A percentile compares a stretch with the other conserved stretches of the same genome.
These are phyloP conservation scores for Suhomyces faveliae DNA, from an alignment of 805 yeast species.

Conservation along the genomic window DNA sequence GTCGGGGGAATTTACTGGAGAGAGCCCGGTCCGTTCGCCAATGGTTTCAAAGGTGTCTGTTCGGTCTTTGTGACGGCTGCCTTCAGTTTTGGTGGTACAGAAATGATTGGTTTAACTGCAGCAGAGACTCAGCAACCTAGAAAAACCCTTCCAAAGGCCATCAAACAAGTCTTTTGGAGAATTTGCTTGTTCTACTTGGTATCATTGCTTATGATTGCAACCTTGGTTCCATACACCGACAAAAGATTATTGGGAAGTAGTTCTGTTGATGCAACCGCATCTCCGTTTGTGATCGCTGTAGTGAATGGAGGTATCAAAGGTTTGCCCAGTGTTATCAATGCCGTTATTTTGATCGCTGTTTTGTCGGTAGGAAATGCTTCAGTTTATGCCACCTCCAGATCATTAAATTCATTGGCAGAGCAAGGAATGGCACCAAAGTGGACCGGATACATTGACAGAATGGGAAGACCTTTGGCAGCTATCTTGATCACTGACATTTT, in stretches of 20 bases:
- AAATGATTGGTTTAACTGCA: slow-evolving; percentile 40
- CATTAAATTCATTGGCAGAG: slow-evolving; percentile 59
- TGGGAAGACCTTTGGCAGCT: slow-evolving; percentile 65
- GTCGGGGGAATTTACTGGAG: slow-evolving; percentile 53
- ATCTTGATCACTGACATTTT: slow-evolving; percentile 48
- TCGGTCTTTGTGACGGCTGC: slow-evolving; percentile 41
- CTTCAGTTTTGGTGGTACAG: slow-evolving; percentile 40
- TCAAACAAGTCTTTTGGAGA: slow-evolving; percentile 43
- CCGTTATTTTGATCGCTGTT: slow-evolving; percentile 64
- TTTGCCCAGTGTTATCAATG: slow-evolving; percentile 63
- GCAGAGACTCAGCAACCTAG: slow-evolving; percentile 40
- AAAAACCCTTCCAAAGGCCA: slow-evolving; percentile 36
- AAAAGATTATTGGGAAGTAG: slow-evolving; percentile 40
- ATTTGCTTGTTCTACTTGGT: slow-evolving; percentile 37
- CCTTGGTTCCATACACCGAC: slow-evolving; percentile 21
- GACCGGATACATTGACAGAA: slow-evolving; percentile 59
- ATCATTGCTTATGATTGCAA: slow-evolving; percentile 21
- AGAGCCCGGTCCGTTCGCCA: slow-evolving; percentile 54
- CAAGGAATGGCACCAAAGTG: slow-evolving; percentile 61
- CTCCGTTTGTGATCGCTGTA: slow-evolving; percentile 77
- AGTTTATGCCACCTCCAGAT: slow-evolving; percentile 66
- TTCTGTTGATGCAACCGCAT: slow-evolving; percentile 58
- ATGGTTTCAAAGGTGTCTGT: slow-evolving; percentile 43
- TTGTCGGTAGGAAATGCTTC: slow-evolving; percentile 71
- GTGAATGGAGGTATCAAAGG: slow-evolving; percentile 61